phyloP scores from a whole-genome alignment of 2,329 filamentous ascomycete species.

The Purpureocillium takamizusanense region DNA sequence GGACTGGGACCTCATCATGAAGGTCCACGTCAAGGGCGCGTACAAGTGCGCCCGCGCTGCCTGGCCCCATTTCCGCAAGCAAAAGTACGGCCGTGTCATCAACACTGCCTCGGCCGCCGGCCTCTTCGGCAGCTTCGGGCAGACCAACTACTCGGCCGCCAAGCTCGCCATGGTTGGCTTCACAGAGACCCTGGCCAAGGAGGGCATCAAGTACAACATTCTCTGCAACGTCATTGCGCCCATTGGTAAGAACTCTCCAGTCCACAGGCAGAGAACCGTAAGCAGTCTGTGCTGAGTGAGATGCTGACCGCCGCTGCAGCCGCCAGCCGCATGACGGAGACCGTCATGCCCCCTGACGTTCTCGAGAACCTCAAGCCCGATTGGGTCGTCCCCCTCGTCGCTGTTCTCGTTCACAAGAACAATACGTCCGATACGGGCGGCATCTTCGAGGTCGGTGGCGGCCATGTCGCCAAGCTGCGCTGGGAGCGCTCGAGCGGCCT shows the following conservation, averaged over 20 bases:
- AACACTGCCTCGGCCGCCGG: constrained; percentile 96
- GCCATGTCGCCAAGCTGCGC: constrained; percentile 83
- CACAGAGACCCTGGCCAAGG: constrained; percentile 95
- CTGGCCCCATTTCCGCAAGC: constrained; percentile 96
- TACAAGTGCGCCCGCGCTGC: constrained; percentile 94
- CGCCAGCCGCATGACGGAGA: constrained; percentile 90
- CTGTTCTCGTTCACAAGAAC: constrained; percentile 75
- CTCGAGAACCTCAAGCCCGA: constrained; percentile 80
- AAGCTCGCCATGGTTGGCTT: constrained; percentile 95
- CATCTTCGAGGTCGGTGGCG: constrained; percentile 91
- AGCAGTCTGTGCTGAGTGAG: neutral
- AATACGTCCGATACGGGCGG: constrained; percentile 75
- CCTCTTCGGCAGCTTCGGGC: constrained; percentile 90
- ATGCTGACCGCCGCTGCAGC: constrained; percentile 44
- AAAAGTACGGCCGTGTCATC: constrained; percentile 95
- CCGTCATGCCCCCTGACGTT: constrained; percentile 90
- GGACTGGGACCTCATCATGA: constrained; percentile 94
- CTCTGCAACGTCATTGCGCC: constrained; percentile 90
- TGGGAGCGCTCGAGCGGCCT: constrained; percentile 92
- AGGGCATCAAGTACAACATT: constrained; percentile 97
- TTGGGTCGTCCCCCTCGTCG: constrained; percentile 91
- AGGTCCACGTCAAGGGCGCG: constrained; percentile 84
- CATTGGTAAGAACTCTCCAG: constrained; percentile 41
- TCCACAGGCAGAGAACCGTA: neutral
- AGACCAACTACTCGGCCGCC: constrained; percentile 94